phyloP scores from a whole-genome alignment of 2,329 filamentous ascomycete species.

The Botryosphaeria dothidea region DNA sequence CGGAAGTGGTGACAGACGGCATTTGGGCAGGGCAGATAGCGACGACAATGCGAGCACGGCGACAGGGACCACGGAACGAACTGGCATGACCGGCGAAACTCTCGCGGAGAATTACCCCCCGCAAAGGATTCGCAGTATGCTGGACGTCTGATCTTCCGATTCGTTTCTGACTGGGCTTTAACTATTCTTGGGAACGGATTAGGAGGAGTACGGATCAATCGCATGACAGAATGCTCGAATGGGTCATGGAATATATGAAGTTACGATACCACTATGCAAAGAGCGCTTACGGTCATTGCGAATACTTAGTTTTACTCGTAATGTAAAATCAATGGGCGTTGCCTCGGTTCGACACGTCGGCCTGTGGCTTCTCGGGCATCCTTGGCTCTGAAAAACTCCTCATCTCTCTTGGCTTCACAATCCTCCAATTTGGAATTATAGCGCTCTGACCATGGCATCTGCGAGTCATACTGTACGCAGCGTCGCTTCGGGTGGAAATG shows the following conservation, averaged over 20 bases:
- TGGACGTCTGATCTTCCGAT: constrained; percentile 36
- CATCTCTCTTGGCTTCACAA: neutral
- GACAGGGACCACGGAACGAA: constrained; percentile 25
- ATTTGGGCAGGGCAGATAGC: constrained; percentile 21
- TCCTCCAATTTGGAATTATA: neutral
- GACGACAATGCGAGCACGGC: constrained; percentile 25
- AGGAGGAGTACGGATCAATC: neutral
- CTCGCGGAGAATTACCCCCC: constrained; percentile 31
- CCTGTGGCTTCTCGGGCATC: neutral
- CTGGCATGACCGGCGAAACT: constrained; percentile 28
- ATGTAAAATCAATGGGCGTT: neutral
- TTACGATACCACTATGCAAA: neutral
- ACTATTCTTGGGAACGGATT: neutral
- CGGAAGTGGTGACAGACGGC: neutral
- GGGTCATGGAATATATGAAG: neutral
- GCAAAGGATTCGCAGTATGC: constrained; percentile 40
- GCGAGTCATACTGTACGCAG: neutral
- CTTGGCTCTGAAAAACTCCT: neutral
- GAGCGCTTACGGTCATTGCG: neutral
- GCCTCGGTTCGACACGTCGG: neutral
- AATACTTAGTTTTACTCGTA: neutral
- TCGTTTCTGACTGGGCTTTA: neutral
- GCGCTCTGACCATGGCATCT: neutral
- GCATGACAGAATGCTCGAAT: neutral
- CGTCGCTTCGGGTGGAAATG: neutral